Evolutionary conservation across 2,329 filamentous ascomycete genomes (phyloP).

Genomic region (Coleophoma cylindrospora): DNA sequence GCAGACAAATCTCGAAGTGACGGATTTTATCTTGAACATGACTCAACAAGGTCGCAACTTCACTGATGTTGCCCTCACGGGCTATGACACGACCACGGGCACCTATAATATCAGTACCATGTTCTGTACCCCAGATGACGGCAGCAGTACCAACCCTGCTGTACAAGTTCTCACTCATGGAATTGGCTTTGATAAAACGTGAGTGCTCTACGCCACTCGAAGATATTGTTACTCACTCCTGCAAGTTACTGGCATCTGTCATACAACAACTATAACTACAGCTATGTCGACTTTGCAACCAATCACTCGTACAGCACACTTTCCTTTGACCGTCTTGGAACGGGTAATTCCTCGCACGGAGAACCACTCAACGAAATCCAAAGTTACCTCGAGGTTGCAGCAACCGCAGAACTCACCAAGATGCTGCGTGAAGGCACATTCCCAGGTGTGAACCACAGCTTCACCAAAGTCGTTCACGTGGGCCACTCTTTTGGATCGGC

Average conservation of each 20-base stretch:
- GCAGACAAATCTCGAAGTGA: conserved; percentile 49
- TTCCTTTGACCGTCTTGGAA: conserved; percentile 56
- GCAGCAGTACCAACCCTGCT: conserved; percentile 23
- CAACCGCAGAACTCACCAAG: conserved; percentile 47
- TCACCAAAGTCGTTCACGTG: conserved; percentile 48
- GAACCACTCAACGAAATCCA: conserved; percentile 58
- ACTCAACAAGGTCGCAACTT: conserved; percentile 45
- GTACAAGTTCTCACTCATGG: conserved; percentile 48
- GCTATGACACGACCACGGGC: conserved; percentile 44
- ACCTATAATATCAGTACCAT: conserved; percentile 53
- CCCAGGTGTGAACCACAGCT: conserved; percentile 27
- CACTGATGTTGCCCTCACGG: conserved; percentile 36
- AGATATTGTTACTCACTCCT: conserved; percentile 9
- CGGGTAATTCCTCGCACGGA: conserved; percentile 52
- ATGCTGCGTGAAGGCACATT: conserved; percentile 41
- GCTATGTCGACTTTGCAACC: conserved; percentile 52
- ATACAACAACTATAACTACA: conserved; percentile 55
- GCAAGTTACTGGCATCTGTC: conserved; percentile 56
- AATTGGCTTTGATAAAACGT: conserved; percentile 47
- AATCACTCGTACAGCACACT: conserved; percentile 52
- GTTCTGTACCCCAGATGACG: conserved; percentile 52
- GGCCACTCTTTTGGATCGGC: conserved; percentile 61
- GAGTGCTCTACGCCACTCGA: conserved; percentile 28
- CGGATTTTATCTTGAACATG: conserved; percentile 47
- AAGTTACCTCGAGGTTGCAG: conserved; percentile 50